A percentile compares a stretch with the other conserved stretches of the same genome.
Evolutionary conservation across 2,329 filamentous ascomycete genomes (phyloP).

Genomic region (Zymoseptoria ardabiliae): DNA sequence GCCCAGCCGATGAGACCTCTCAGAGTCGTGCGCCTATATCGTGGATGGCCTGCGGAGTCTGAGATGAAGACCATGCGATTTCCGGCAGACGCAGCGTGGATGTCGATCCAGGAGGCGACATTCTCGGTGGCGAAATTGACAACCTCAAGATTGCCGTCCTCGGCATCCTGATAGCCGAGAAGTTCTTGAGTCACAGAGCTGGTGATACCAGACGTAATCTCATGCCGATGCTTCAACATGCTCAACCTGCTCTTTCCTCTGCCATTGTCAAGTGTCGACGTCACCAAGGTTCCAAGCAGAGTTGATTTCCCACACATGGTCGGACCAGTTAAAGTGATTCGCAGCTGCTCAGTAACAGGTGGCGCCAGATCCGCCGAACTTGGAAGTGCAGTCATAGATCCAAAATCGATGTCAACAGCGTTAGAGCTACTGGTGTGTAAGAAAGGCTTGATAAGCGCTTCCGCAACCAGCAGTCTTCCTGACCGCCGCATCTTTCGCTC

Average conservation of each 20-base stretch:
- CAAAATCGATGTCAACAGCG: not conserved
- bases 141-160: slow-evolving; percentile 37
- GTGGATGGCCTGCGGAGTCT: slow-evolving; percentile 84
- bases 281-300: slow-evolving; percentile 78
- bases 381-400: slow-evolving; percentile 6
- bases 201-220: slow-evolving; percentile 84
- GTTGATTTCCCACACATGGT: slow-evolving; percentile 92
- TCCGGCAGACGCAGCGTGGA: slow-evolving; percentile 68
- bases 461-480: slow-evolving; percentile 71
- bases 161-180: slow-evolving; percentile 61
- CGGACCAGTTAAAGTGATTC: slow-evolving; percentile 79
- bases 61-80: slow-evolving; percentile 80
- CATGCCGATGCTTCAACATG: slow-evolving; percentile 85
- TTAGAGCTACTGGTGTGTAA: slow-evolving; percentile 21
- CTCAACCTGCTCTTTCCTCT: slow-evolving; percentile 82
- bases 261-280: slow-evolving; percentile 83
- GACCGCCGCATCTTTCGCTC: slow-evolving; percentile 33
- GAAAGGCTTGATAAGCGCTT: slow-evolving; percentile 78
- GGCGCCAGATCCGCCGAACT: slow-evolving; percentile 12
- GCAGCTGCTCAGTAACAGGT: slow-evolving; percentile 59
- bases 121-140: slow-evolving; percentile 83
- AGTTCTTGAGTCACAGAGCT: slow-evolving; percentile 93
- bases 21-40: slow-evolving; percentile 81
- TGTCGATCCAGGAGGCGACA: slow-evolving; percentile 88
- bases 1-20: slow-evolving; percentile 91